phyloP scores from a whole-genome alignment of 176 grass and related monocot genomes.

The Aegilops sharonensis region DNA sequence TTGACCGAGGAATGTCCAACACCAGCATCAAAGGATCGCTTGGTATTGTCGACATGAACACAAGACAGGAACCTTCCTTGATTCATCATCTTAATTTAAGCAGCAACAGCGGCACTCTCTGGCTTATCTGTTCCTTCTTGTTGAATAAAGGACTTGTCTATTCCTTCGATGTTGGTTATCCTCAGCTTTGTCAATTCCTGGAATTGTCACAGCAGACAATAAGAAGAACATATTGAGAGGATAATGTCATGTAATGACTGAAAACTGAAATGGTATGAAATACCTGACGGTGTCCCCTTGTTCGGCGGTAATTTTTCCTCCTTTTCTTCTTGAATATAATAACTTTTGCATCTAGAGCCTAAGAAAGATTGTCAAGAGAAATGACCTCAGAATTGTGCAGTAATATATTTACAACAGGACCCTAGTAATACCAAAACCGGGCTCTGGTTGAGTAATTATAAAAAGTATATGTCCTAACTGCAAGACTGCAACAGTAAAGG shows the following conservation, averaged over 20 bases:
- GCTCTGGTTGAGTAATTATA: neutral
- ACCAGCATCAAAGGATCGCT: slow-evolving; percentile 18
- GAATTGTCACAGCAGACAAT: slow-evolving; percentile 26
- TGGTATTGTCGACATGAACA: slow-evolving; percentile 9
- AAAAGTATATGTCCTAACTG: neutral
- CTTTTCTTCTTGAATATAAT: slow-evolving; percentile 99
- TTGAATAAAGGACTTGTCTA: slow-evolving; percentile 47
- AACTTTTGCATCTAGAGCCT: slow-evolving; percentile 97
- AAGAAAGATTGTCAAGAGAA: slow-evolving; percentile 10
- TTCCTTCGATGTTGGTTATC: slow-evolving; percentile 92
- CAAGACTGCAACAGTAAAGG: neutral
- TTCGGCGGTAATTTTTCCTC: slow-evolving; percentile 96
- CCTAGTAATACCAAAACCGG: slow-evolving; percentile 10
- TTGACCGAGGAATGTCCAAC: slow-evolving; percentile 1
- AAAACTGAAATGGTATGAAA: neutral
- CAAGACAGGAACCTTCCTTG: neutral
- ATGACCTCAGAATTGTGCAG: slow-evolving; percentile 5
- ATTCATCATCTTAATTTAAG: slow-evolving; percentile 42
- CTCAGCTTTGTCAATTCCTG: slow-evolving; percentile 96
- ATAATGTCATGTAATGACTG: neutral
- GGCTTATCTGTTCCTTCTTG: slow-evolving; percentile 69
- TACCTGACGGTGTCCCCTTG: slow-evolving; percentile 97
- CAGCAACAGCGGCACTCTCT: slow-evolving; percentile 43
- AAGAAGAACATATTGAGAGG: slow-evolving; percentile 28
- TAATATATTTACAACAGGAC: neutral